Evolutionary conservation across 1,139 yeast species (phyloP), one percentile per base, ranked within the genome.

Genomic region (Blastobotrys capitulatus): DNA sequence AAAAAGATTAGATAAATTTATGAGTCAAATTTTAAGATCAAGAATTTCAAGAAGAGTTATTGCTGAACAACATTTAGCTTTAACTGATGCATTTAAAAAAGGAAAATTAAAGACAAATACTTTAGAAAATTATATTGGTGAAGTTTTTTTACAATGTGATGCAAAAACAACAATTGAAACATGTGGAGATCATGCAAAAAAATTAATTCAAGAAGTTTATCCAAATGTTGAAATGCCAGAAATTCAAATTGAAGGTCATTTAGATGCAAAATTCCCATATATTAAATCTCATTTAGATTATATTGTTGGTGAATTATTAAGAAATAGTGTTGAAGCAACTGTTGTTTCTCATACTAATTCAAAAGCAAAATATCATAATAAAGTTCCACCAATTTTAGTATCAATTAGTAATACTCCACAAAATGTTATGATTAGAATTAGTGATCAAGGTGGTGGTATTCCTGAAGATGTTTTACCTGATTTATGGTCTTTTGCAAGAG

Each of bases 361-460:
- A 13, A 60, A 64, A 27, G 44, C 38, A 15, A 38, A 44, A 6
- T 61, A 64, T 40, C 67, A 70, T 43, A 62, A 60, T 20, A 56
- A 57, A n/a, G 76, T 84, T 4, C 86, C 88, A 0, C 87, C 95
- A 0, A 80, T 90, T 20, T 73, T 71, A 34, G 85, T 90, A 10
- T 80, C 89, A 9, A 78, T 90, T 18, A 74, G 86, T 1, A 77
- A 83, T 56, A 79, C 87, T 29, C 74, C 78, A 18, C 82, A 80
- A 45, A 80, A 82, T 44, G 82, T 87, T 34, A 72, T 82, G 5
- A 84, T 90, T 63, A 75, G 96, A 48, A 79, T 90, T 46, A 83
- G 94, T 3, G 98, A 90, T 65, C 83, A 79, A 57, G 97, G 96
- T 6, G 97, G 97, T 19, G 98, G 97, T 1, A 71, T 86, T 34